phyloP scores from a whole-genome alignment of 495 filamentous ascomycete genomes.

The Penicillium chermesinum region DNA sequence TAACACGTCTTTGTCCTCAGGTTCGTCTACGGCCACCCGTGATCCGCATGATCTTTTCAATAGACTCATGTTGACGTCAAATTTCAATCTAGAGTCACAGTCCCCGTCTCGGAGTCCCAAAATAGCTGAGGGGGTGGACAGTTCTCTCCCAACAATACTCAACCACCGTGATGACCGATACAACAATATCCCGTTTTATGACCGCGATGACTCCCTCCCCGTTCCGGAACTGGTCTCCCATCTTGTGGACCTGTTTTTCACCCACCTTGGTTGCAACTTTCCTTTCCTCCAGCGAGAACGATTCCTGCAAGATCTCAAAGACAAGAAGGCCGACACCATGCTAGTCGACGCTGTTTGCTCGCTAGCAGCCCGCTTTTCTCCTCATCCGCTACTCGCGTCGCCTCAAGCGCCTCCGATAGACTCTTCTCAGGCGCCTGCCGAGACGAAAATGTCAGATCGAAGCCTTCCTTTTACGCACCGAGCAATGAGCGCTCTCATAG shows the following conservation, averaged over 20 bases:
- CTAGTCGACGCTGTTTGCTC: constrained; percentile 83
- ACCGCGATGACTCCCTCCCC: constrained; percentile 59
- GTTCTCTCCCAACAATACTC: constrained; percentile 23
- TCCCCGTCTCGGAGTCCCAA: constrained; percentile 37
- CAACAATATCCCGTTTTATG: constrained; percentile 71
- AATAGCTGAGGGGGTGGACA: constrained; percentile 17
- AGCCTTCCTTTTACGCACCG: constrained; percentile 74
- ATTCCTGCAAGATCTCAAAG: constrained; percentile 65
- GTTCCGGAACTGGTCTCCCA: constrained; percentile 67
- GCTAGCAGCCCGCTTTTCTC: constrained; percentile 74
- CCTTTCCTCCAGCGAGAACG: constrained; percentile 68
- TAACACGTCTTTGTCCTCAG: constrained; percentile 46
- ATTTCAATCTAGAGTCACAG: constrained; percentile 35
- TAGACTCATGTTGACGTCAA: too few relatives aligned
- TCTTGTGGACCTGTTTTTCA: constrained; percentile 72
- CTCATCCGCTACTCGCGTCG: constrained; percentile 55
- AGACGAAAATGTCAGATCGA: constrained; percentile 42
- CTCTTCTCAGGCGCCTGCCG: constrained; percentile 31
- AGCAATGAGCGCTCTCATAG: constrained; percentile 66
- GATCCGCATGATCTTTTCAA: too few relatives aligned
- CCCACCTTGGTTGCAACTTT: constrained; percentile 74
- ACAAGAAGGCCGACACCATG: constrained; percentile 76
- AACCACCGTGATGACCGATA: constrained; percentile 45
- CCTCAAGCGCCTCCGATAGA: constrained; percentile 48
- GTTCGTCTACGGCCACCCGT: constrained; percentile 16